Evolutionary conservation across 2,329 filamentous ascomycete species (phyloP), one percentile per base, ranked within the genome.

Genomic region (Paecilomyces sp.): DNA sequence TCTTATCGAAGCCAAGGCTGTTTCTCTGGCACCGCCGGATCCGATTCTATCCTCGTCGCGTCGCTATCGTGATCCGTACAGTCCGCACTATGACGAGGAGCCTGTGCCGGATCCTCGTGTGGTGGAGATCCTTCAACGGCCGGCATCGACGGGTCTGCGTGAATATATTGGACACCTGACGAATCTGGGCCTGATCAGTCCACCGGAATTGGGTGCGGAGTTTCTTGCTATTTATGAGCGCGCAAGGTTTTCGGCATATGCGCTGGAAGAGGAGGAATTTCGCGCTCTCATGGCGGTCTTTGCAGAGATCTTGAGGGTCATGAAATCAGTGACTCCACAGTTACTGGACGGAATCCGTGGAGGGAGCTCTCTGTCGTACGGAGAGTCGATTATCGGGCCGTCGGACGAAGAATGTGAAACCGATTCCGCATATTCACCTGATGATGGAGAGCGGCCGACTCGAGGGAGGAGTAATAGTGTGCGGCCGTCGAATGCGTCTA

Each of bases 1-100:
- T 70, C 82, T 97, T 30, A 90, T 97, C 63, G 93, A 97, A 77
- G 93, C 91, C 9, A 93, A 93, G 73, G 93, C 92, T 0, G 85
- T 97, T n/a, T 92, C 90, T 0, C 83, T 96, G 41, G 91, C 89
- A 0, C 91, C 88, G 31, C 79, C 80, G 0, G 80, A 83, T 64
- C 79, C 82, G 3, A 72, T 76, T 2, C 67, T 70, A 9, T 64
- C 66, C n/a, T 52, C 80, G 77, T 63, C 77, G 72, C 36, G 73
- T 47, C 36, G 34, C 18, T 58, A 57, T 55, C 55, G 55, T 68
- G 34, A 78, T 77, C 18, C 67, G 68, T 72, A 71, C 62, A 66
- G 62, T 22, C 61, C 59, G 36, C 36, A 67, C 69, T 18, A 73
- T 74, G 2, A 62, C 61, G 63, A 73, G 56, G 58, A 73, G 65